Conservation (phyloP, 345 rosid species). For the Abelmoschus esculentus region DNA sequence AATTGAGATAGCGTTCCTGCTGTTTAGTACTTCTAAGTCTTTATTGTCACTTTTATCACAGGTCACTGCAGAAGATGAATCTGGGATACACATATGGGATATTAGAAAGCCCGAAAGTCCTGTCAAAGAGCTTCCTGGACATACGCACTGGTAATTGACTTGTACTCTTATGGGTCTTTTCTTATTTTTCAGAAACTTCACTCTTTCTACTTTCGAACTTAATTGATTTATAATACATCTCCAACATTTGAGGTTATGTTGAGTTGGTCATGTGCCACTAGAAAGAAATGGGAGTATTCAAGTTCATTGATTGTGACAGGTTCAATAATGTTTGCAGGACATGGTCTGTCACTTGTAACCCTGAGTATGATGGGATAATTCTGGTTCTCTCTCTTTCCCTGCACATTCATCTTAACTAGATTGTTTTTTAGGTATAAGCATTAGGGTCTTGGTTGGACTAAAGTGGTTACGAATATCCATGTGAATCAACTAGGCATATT, state of each 20-base stretch:
- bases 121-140: slow-evolving; percentile 71
- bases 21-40: neutral
- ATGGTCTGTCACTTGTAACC: slow-evolving; percentile 88
- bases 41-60: slow-evolving; percentile 12
- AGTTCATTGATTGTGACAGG: slow-evolving; percentile 9
- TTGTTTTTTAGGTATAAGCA: neutral
- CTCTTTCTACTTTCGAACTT: slow-evolving; percentile 3
- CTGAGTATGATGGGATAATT: slow-evolving; percentile 71
- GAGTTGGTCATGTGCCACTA: neutral
- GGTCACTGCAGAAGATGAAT: slow-evolving; percentile 83
- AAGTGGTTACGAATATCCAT: neutral
- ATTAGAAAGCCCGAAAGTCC: slow-evolving; percentile 62
- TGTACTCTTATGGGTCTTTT: slow-evolving; percentile 1
- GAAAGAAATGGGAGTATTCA: neutral
- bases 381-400: slow-evolving; percentile 36
- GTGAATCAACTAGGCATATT: neutral
- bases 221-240: slow-evolving; percentile 1
- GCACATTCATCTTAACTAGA: neutral
- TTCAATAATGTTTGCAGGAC: slow-evolving; percentile 54
- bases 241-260: neutral
- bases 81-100: slow-evolving; percentile 80
- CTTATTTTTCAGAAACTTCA: slow-evolving; percentile 12
- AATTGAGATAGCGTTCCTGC: neutral
- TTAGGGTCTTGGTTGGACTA: neutral
- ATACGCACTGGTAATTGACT: slow-evolving; percentile 66